phyloP scores from a whole-genome alignment of 306 rosid species.

The Citrullus amarus region DNA sequence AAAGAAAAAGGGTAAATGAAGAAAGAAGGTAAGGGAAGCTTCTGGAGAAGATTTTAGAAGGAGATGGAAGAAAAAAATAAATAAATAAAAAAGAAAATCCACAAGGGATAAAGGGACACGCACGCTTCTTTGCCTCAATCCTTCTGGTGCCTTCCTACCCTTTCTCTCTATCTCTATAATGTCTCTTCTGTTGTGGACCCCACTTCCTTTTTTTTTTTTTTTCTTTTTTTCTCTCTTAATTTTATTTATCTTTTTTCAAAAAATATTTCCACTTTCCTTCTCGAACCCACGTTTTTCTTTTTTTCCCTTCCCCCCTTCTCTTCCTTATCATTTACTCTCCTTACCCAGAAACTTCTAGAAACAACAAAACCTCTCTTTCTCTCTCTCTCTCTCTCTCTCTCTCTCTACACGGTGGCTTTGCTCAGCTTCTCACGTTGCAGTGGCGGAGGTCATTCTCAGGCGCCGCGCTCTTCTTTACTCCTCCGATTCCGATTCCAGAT shows the following conservation, averaged over 20 bases:
- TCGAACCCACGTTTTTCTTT: conserved; percentile 32
- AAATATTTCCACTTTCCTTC: conserved; percentile 26
- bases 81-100: not conserved
- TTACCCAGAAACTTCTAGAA: conserved; percentile 78
- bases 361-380: conserved; percentile 18
- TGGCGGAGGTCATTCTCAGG: not conserved
- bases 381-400: conserved; percentile 9
- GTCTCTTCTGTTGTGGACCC: conserved; percentile 18
- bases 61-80: not conserved
- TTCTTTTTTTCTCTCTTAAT: not conserved
- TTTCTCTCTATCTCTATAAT: not conserved
- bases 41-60: conserved; percentile 36
- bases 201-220: not conserved
- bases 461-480: not conserved
- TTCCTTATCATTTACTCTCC: conserved; percentile 15
- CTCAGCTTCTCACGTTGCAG: not conserved
- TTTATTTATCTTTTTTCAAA: not conserved
- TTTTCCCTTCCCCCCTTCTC: not conserved
- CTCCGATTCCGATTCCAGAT: not conserved
- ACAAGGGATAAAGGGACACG: conserved; percentile 5
- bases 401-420: not conserved
- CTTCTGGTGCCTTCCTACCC: conserved; percentile 41
- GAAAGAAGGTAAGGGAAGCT: conserved; percentile 25
- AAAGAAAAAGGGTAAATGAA: no score
- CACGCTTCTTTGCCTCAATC: not conserved